phyloP scores from a whole-genome alignment of 306 rosid genomes.

The Mucuna pruriens region DNA sequence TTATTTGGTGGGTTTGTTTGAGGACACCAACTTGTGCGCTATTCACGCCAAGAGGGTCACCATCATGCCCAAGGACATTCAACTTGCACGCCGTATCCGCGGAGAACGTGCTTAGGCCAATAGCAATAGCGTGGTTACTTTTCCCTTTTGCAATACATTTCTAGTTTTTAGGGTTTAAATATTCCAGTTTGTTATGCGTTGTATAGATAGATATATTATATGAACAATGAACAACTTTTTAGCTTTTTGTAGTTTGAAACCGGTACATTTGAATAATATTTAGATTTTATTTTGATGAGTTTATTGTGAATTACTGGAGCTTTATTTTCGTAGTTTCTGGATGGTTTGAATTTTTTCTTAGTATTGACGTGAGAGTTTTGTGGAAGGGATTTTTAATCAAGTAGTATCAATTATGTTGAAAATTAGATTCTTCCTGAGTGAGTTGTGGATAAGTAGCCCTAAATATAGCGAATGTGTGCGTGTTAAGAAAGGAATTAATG shows the following conservation, averaged over 20 bases:
- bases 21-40: conserved; percentile 78
- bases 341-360: too few species aligned
- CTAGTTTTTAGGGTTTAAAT: not conserved
- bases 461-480: too few species aligned
- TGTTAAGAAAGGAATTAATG: too few species aligned
- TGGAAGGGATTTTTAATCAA: too few species aligned
- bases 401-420: too few species aligned
- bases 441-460: too few species aligned
- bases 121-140: not conserved
- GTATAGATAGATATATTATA: conserved; percentile 20
- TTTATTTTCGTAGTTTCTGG: too few species aligned
- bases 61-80: conserved; percentile 82
- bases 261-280: too few species aligned
- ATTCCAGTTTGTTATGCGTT: not conserved
- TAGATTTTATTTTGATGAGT: not conserved
- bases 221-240: not conserved
- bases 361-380: too few species aligned
- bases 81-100: conserved; percentile 69
- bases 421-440: too few species aligned
- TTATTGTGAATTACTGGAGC: too few species aligned
- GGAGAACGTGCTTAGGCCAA: conserved; percentile 70
- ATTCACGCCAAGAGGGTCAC: conserved; percentile 87
- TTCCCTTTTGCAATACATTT: not conserved
- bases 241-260: not conserved
- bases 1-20: conserved; percentile 69